These are phyloP conservation scores for Arthrinium puccinioides DNA, from an alignment of 2,329 filamentous ascomycete genomes.

Conservation along the genomic window DNA sequence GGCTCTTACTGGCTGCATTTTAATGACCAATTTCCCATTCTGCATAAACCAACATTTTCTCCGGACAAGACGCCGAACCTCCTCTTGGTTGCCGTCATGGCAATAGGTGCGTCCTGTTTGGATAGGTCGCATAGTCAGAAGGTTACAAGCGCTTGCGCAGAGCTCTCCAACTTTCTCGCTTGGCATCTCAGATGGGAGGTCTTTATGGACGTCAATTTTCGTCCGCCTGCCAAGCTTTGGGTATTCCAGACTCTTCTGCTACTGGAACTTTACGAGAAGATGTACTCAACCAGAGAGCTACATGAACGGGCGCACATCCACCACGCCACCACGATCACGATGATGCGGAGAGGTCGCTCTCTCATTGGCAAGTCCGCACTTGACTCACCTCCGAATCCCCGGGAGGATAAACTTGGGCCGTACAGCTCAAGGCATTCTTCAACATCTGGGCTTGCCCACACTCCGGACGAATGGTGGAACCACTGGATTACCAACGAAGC, in stretches of 20 bases:
- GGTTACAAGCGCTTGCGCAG: slow-evolving; percentile 67
- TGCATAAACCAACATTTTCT: slow-evolving; percentile 90
- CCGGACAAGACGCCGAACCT: slow-evolving; percentile 81
- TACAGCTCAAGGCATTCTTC: slow-evolving; percentile 54
- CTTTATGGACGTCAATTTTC: slow-evolving; percentile 84
- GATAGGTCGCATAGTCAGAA: slow-evolving; percentile 74
- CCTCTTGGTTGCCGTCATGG: slow-evolving; percentile 81
- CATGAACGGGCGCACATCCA: slow-evolving; percentile 96
- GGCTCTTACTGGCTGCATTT: slow-evolving; percentile 93
- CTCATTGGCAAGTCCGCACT: slow-evolving; percentile 78
- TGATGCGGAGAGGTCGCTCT: slow-evolving; percentile 91
- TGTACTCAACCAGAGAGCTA: slow-evolving; percentile 86
- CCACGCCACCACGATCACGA: slow-evolving; percentile 87
- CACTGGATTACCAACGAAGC: slow-evolving; percentile 94
- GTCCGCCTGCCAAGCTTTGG: slow-evolving; percentile 91
- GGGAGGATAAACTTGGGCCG: slow-evolving; percentile 45
- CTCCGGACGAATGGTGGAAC: slow-evolving; percentile 87
- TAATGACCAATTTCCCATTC: slow-evolving; percentile 86
- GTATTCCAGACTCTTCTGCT: slow-evolving; percentile 87
- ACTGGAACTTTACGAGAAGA: slow-evolving; percentile 93
- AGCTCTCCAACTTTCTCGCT: slow-evolving; percentile 82
- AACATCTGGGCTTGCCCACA: slow-evolving; percentile 55
- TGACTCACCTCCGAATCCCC: slow-evolving; percentile 73
- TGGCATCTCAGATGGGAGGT: slow-evolving; percentile 95
- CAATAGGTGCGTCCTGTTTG: slow-evolving; percentile 82